These are phyloP conservation scores for Fusarium paranaense DNA, from an alignment of 2,329 filamentous ascomycete species.

Conservation along the genomic window DNA sequence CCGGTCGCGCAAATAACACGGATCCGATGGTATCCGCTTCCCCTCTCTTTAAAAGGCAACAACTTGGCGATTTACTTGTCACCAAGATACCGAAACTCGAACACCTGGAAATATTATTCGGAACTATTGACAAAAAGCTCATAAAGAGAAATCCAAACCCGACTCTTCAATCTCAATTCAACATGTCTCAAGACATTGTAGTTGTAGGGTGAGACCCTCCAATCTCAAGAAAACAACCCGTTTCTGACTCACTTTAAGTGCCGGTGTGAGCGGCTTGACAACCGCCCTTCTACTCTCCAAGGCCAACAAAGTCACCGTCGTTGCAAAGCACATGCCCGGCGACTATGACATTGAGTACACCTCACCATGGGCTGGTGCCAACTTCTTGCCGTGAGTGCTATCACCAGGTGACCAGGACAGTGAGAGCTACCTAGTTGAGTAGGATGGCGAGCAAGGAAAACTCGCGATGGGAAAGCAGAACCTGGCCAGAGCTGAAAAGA, in stretches of 20 bases:
- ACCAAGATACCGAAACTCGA: background rate
- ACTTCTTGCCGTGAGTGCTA: constrained; percentile 69
- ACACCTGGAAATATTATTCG: background rate
- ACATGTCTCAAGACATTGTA: background rate
- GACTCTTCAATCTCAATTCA: background rate
- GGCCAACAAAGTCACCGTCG: background rate
- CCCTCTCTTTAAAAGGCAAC: background rate
- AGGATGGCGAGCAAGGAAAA: background rate
- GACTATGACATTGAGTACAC: constrained; percentile 10
- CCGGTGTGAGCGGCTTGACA: constrained; percentile 62
- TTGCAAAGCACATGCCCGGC: constrained; percentile 9
- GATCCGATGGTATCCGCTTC: background rate
- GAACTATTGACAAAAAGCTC: background rate
- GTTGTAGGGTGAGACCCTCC: background rate
- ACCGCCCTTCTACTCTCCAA: constrained; percentile 50
- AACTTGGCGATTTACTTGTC: background rate
- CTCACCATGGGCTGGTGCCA: constrained; percentile 6
- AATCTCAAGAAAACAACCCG: background rate
- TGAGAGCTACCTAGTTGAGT: background rate
- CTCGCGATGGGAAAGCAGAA: background rate
- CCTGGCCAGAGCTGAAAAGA: background rate
- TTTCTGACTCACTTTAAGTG: constrained; percentile 42
- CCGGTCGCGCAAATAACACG: background rate
- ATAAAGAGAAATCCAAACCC: background rate
- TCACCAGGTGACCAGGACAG: background rate